Conservation (phyloP, 768 basidiomycete species). For the Chalciporus sphaerocephalus region DNA sequence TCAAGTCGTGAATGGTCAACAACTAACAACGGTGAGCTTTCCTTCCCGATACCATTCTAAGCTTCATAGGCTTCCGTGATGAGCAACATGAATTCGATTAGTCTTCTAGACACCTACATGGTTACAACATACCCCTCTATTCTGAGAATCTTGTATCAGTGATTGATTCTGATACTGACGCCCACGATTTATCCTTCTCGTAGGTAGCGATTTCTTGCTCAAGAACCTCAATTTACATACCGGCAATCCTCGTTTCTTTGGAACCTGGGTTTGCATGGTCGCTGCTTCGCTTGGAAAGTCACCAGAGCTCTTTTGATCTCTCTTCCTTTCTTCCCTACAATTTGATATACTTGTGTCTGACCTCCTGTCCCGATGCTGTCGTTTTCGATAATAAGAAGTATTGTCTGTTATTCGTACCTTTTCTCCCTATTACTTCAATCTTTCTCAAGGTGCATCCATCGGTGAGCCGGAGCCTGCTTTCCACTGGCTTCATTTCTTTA, state of each 20-base stretch:
- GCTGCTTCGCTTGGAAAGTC: not conserved
- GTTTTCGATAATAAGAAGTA: not conserved
- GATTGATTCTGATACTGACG: conserved; percentile 10
- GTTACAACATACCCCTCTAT: conserved; percentile 45
- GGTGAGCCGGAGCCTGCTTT: not conserved
- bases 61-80: conserved; percentile 30
- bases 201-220: conserved; percentile 3
- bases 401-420: not conserved
- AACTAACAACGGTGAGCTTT: conserved; percentile 11
- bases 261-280: not conserved
- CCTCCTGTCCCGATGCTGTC: not conserved
- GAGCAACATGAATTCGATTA: conserved; percentile 80
- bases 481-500: too few relatives aligned
- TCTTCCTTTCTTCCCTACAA: not conserved
- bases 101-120: conserved; percentile 84
- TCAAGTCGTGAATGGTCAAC: too few relatives aligned
- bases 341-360: too few relatives aligned
- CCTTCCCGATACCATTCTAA: not conserved
- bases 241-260: too few relatives aligned
- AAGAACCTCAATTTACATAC: too few relatives aligned
- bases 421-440: not conserved
- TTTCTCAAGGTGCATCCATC: not conserved
- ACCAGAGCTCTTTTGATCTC: not conserved
- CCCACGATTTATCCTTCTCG: not conserved
- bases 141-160: conserved; percentile 18